Conservation (phyloP, 805 yeast species). For the Saturnispora saitoi region DNA sequence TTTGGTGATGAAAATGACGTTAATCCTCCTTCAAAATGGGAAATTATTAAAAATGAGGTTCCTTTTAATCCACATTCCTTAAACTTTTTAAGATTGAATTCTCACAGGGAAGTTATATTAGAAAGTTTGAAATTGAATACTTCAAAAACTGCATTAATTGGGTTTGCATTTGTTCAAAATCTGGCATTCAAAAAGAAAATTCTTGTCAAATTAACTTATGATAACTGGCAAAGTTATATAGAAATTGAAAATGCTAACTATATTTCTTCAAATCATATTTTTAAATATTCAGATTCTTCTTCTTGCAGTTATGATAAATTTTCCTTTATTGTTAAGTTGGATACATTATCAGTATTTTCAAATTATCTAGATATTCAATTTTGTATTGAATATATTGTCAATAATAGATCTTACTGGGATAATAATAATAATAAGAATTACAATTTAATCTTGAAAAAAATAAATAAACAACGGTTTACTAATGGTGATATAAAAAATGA, state of each 20-base stretch:
- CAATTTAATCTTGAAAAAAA: slow-evolving; percentile 29
- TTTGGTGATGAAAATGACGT: slow-evolving; percentile 12
- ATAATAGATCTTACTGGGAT: slow-evolving; percentile 31
- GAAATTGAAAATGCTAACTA: slow-evolving; percentile 29
- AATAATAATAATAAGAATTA: slow-evolving; percentile 32
- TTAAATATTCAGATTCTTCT: slow-evolving; percentile 31
- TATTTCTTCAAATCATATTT: slow-evolving; percentile 31
- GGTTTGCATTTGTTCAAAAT: slow-evolving; percentile 33
- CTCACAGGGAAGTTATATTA: slow-evolving; percentile 22
- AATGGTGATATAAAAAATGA: slow-evolving; percentile 24
- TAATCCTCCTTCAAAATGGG: slow-evolving; percentile 21
- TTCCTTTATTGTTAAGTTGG: slow-evolving; percentile 40
- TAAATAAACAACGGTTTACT: slow-evolving; percentile 24
- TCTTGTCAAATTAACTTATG: slow-evolving; percentile 39
- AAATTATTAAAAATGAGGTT: slow-evolving; percentile 25
- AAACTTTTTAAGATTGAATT: slow-evolving; percentile 27
- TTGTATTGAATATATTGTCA: slow-evolving; percentile 33
- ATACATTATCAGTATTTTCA: slow-evolving; percentile 21
- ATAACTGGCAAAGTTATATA: slow-evolving; percentile 35
- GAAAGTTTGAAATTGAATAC: slow-evolving; percentile 33
- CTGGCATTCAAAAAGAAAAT: slow-evolving; percentile 33
- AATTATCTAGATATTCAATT: slow-evolving; percentile 28
- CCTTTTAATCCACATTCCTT: slow-evolving; percentile 22
- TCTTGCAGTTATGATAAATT: slow-evolving; percentile 32
- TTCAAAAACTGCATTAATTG: slow-evolving; percentile 35